These are phyloP conservation scores for Chlamydomonas urium DNA, from an alignment of 139 green algal genomes.

Conservation along the genomic window DNA sequence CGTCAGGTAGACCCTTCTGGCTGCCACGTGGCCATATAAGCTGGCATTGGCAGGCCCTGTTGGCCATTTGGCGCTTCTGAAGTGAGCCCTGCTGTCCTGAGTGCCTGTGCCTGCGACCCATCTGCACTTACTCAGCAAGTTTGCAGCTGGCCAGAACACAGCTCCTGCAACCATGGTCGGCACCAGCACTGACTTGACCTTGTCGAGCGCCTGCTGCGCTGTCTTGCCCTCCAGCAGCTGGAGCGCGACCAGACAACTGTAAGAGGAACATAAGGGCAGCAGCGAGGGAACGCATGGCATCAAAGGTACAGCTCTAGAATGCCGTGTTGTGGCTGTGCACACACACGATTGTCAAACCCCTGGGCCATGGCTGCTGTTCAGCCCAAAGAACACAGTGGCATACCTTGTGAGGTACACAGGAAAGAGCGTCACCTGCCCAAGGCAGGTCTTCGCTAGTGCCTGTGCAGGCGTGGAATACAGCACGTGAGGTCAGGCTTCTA, in stretches of 20 bases:
- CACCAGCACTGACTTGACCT: background rate
- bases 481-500: background rate
- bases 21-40: too few relatives aligned
- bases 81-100: too few relatives aligned
- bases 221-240: constrained; percentile 1
- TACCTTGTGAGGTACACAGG: constrained; percentile 15
- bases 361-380: too few relatives aligned
- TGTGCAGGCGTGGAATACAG: background rate
- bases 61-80: too few relatives aligned
- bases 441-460: constrained; percentile 43
- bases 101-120: background rate
- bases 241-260: background rate
- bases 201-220: background rate
- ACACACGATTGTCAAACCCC: too few relatives aligned
- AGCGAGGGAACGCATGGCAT: too few relatives aligned
- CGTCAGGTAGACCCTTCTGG: too few relatives aligned
- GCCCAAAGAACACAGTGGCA: too few relatives aligned
- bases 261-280: too few relatives aligned
- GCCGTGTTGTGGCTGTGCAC: too few relatives aligned
- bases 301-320: too few relatives aligned
- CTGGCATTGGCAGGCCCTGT: too few relatives aligned
- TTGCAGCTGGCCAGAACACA: constrained; percentile 56
- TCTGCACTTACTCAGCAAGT: constrained; percentile 40
- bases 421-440: constrained; percentile 53
- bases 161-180: constrained; percentile 23